Evolutionary conservation across 75 land plant genomes (phyloP), one percentile per base, ranked within the genome.

Genomic region (Pinus tabuliformis): DNA sequence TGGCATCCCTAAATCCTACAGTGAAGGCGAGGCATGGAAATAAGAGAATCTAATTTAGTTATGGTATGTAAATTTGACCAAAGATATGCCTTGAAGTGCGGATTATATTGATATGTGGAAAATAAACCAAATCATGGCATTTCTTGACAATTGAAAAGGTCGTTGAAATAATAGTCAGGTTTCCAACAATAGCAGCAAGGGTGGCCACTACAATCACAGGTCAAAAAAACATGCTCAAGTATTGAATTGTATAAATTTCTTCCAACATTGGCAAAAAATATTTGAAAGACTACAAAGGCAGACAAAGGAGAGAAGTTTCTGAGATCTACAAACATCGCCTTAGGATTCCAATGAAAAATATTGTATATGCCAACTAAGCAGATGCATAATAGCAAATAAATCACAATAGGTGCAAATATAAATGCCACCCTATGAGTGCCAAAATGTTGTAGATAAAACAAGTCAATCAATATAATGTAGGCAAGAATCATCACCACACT

Each of bases 271-370:
- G 68, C 26, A 26, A 26, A 26, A 26, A 26, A 26, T 0, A 26
- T 0, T 26, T 26, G 26, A 26, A 26, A 26, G 26, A 26, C 26
- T 26, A 26, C 26, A 86, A 92, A 94, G 17, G 93, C 93, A 77
- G 99, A 95, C 18, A 70, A 72, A 21, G 82, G 77, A 71, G 87
- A 82, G 81, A 96, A 96, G 80, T 96, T 98, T 56, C 93, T 95
- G 74, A 96, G 88, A 78, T 96, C 99, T 45, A 98, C 99, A 86
- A 89, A 96, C 99, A 96, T 96, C 4, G 99, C 95, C 80, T 96
- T 77, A 18, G 91, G 88, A 58, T 93, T 93, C 96, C 96, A 93
- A 59, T 60, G 66, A 62, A 89, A 82, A 3, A 73, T 75, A 73
- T 93, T 91, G 80, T 93, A 91, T 30, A 93, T 58, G 12, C 96